Evolutionary conservation across 768 basidiomycete genomes (phyloP), one percentile per base, ranked within the genome.

Genomic region (Porphyrellus cyaneotinctus): DNA sequence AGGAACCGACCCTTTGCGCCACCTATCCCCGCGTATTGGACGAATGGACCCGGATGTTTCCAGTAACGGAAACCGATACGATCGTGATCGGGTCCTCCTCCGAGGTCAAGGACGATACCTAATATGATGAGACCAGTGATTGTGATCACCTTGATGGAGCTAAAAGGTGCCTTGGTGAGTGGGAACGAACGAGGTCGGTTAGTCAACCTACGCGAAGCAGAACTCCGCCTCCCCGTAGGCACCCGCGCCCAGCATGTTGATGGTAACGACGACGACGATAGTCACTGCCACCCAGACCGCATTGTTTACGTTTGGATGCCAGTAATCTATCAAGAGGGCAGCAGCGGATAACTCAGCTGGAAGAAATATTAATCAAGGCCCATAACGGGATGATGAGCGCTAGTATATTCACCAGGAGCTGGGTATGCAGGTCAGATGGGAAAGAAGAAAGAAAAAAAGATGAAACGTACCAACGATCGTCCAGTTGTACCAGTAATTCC

Each of bases 31-130:
- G 74, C 13, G 61, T 72, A 90, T 62, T 95, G 91, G 11, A 77
- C 84, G 64, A 97, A 91, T 0, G 95, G 85, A 12, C 95, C 95
- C 0, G 94, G 94, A 58, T 94, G 56, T 54, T 83, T 87, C 91
- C 92, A 95, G 74, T 87, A 91, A 5, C 72, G 66, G 67, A 70
- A 74, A 18, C 72, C 73, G 54, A 79, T 63, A 37, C 88, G 80
- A 63, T 91, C 88, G 62, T 88, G 86, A 60, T 80, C 70, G 8
- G 92, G 93, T 3, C 90, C 94, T 52, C 91, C 93, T 57, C 95
- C 95, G 37, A 92, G 83, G 65, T 93, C 91, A 56, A 95, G 73
- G 30, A 95, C 75, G 8, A 85, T 75, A 10, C 84, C 84, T n/a
- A 85, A 64, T 55, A 85, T 82, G 47, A 84, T 84, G 33, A 83